phyloP scores from a whole-genome alignment of 2,329 filamentous ascomycete species.

The Cladosporium sp. region DNA sequence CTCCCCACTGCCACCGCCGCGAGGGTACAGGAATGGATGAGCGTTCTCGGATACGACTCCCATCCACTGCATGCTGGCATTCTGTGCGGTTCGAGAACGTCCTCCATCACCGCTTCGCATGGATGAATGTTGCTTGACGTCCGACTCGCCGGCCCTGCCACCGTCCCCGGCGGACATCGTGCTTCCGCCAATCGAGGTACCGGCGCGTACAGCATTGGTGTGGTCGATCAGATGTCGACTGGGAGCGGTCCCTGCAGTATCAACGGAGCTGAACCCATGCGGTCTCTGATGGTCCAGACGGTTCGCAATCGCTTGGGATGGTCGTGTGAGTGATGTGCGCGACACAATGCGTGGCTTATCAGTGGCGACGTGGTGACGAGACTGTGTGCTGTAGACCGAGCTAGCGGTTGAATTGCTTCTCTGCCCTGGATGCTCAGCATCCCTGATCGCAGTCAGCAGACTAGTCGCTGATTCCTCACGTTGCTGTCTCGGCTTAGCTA shows the following conservation, averaged over 20 bases:
- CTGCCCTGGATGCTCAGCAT: constrained; percentile 29
- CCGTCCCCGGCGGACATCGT: not conserved
- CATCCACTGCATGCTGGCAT: not conserved
- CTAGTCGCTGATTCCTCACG: constrained; percentile 42
- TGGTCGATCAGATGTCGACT: constrained; percentile 23
- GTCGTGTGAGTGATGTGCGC: not conserved
- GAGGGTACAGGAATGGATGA: not conserved
- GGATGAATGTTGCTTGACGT: constrained; percentile 11
- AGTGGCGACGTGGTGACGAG: not conserved
- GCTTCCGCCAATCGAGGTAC: constrained; percentile 23
- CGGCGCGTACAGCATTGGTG: constrained; percentile 29
- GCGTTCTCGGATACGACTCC: not conserved
- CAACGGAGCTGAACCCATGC: constrained; percentile 10
- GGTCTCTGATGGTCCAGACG: not conserved
- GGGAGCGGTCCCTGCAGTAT: constrained; percentile 19
- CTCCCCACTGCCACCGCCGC: not conserved
- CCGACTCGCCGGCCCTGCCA: constrained; percentile 17
- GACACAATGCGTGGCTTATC: not conserved
- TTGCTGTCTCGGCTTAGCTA: constrained; percentile 40
- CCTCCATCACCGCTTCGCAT: not conserved
- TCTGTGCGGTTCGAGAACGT: not conserved
- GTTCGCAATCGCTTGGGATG: not conserved
- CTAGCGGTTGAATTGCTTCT: constrained; percentile 28
- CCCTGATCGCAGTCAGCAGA: constrained; percentile 34
- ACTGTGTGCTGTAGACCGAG: constrained; percentile 27